These are phyloP conservation scores for Paramecium biaurelia DNA, from an alignment of 73 alveolate genomes.

Conservation along the genomic window DNA sequence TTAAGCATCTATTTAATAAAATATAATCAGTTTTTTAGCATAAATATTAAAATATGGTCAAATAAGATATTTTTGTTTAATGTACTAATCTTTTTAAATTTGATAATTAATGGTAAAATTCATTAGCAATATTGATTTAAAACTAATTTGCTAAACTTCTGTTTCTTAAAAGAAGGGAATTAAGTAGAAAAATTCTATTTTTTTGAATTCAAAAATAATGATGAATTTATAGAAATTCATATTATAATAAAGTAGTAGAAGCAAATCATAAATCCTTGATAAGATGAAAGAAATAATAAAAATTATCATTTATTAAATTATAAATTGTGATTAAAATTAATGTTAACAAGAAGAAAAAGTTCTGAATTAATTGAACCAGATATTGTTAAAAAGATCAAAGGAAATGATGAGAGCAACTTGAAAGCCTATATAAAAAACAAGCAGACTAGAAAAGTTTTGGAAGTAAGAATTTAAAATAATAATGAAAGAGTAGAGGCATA, in stretches of 20 bases:
- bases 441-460: slow-evolving; percentile 65
- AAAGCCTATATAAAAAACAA: slow-evolving; percentile 2
- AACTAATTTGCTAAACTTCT: no score
- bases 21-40: no score
- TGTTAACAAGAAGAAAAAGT: slow-evolving; percentile 51
- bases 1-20: no score
- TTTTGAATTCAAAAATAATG: neutral
- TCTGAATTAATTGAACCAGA: slow-evolving; percentile 7
- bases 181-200: neutral
- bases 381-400: neutral
- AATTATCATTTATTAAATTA: neutral
- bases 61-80: no score
- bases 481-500: slow-evolving; percentile 44
- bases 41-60: no score
- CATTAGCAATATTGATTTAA: no score
- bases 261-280: neutral
- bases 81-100: no score
- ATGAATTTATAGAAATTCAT: neutral
- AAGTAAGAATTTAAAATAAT: neutral
- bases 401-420: slow-evolving; percentile 21
- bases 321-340: neutral
- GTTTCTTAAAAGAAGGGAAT: no score
- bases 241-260: neutral
- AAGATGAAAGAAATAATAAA: neutral
- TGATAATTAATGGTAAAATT: no score